These are phyloP conservation scores for Gaertneriomyces semiglobifer DNA, from an alignment of 192 early-diverging fungal species.

Conservation along the genomic window DNA sequence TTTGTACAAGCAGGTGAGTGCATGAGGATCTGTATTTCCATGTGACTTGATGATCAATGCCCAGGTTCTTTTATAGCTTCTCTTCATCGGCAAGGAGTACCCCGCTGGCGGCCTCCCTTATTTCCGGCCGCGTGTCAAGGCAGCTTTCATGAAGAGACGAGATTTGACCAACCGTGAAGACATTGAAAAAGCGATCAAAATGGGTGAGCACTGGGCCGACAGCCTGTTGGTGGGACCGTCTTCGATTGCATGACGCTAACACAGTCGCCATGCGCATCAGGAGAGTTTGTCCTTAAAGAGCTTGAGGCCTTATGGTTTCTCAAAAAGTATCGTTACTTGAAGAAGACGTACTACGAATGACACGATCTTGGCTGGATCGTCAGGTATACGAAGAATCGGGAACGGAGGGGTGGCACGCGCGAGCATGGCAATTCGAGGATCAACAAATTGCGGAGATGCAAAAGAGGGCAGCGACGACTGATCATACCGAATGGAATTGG, in stretches of 20 bases:
- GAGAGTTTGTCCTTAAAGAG: slow-evolving; percentile 39
- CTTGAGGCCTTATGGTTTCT: slow-evolving; percentile 40
- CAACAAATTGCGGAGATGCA: no score
- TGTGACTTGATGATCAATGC: no score
- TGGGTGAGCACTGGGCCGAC: slow-evolving; percentile 5
- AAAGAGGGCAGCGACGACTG: no score
- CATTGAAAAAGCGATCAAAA: slow-evolving; percentile 29
- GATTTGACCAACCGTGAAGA: slow-evolving; percentile 23
- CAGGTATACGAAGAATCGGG: no score
- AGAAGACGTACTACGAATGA: slow-evolving; percentile 19
- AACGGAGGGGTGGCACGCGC: slow-evolving; percentile 2
- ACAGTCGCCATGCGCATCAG: slow-evolving; percentile 14
- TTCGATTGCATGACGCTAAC: neutral
- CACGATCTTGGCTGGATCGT: neutral
- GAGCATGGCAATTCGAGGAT: neutral
- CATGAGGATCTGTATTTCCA: neutral
- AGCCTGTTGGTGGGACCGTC: neutral
- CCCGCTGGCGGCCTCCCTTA: slow-evolving; percentile 25
- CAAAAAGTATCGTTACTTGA: slow-evolving; percentile 31
- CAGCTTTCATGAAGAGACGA: slow-evolving; percentile 34
- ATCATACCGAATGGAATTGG: no score
- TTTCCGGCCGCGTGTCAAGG: slow-evolving; percentile 19
- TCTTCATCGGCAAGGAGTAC: slow-evolving; percentile 34
- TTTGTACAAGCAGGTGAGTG: no score
- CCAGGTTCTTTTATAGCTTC: slow-evolving; percentile 8